Percentiles rank a stretch among this genome's conserved stretches.
These are phyloP conservation scores for Selaginella tamariscina DNA, from an alignment of 75 land plant genomes.

Conservation along the genomic window DNA sequence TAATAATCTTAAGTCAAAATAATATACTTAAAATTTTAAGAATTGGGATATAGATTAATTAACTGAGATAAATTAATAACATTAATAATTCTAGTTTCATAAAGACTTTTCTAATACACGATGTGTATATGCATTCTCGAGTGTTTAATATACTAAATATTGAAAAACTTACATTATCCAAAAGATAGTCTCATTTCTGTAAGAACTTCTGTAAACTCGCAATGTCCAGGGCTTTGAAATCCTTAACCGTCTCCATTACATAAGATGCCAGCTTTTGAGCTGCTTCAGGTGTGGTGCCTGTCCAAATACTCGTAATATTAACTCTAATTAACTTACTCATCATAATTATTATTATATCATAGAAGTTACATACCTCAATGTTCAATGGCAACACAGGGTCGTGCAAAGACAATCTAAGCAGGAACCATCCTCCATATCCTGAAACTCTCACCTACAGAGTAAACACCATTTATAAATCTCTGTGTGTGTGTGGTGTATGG, in stretches of 20 bases:
- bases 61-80: no score
- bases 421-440: constrained; percentile 97
- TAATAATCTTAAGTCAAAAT: no score
- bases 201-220: constrained; percentile 46
- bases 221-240: constrained; percentile 59
- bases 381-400: constrained; percentile 96
- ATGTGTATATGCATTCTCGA: no score
- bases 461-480: not conserved
- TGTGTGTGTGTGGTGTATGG: no score
- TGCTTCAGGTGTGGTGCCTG: constrained; percentile 71
- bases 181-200: not conserved
- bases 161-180: no score
- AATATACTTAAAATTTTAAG: no score
- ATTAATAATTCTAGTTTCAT: no score
- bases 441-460: constrained; percentile 69
- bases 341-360: not conserved
- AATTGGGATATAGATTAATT: no score
- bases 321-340: not conserved
- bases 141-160: no score
- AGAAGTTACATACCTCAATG: constrained; percentile 57
- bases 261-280: constrained; percentile 56
- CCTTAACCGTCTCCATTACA: constrained; percentile 47
- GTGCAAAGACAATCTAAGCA: constrained; percentile 89
- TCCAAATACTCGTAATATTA: constrained; percentile 3
- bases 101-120: no score